A percentile compares a stretch with the other conserved stretches of the same genome.
Evolutionary conservation across 2,329 filamentous ascomycete genomes (phyloP).

Genomic region (Aureobasidium sp.): DNA sequence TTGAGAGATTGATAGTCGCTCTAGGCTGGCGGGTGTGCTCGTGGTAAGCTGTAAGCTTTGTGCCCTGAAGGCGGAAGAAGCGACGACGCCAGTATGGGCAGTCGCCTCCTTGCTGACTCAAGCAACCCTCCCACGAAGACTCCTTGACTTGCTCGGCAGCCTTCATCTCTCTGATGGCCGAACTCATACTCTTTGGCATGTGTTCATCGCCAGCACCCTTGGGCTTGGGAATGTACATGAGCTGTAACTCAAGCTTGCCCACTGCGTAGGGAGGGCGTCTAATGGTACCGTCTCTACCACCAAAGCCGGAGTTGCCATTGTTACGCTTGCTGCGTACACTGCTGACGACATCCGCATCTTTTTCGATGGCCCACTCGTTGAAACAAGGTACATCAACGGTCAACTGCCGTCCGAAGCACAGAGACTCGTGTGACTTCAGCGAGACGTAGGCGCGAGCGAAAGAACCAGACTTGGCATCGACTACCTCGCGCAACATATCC

Average conservation of each 20-base stretch:
- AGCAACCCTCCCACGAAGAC: slow-evolving; percentile 70
- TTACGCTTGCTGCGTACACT: slow-evolving; percentile 86
- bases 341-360: slow-evolving; percentile 61
- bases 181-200: slow-evolving; percentile 99
- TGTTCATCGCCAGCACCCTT: slow-evolving; percentile 83
- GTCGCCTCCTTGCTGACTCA: slow-evolving; percentile 96
- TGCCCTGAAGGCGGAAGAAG: slow-evolving; percentile 89
- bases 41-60: slow-evolving; percentile 90
- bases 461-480: slow-evolving; percentile 79
- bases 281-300: slow-evolving; percentile 63
- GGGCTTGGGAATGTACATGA: slow-evolving; percentile 89
- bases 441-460: slow-evolving; percentile 93
- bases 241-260: slow-evolving; percentile 86
- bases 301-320: slow-evolving; percentile 25
- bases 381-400: slow-evolving; percentile 88
- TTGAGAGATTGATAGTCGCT: slow-evolving; percentile 91
- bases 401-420: slow-evolving; percentile 82
- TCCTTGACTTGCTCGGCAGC: slow-evolving; percentile 77
- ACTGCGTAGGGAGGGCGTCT: slow-evolving; percentile 88
- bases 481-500: slow-evolving; percentile 78
- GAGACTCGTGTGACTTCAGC: slow-evolving; percentile 82
- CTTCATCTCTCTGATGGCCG: slow-evolving; percentile 86
- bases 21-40: slow-evolving; percentile 92
- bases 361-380: slow-evolving; percentile 96
- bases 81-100: slow-evolving; percentile 98